These are phyloP conservation scores for Hypoxylon sp. DNA, from an alignment of 2,329 filamentous ascomycete genomes.

Conservation along the genomic window DNA sequence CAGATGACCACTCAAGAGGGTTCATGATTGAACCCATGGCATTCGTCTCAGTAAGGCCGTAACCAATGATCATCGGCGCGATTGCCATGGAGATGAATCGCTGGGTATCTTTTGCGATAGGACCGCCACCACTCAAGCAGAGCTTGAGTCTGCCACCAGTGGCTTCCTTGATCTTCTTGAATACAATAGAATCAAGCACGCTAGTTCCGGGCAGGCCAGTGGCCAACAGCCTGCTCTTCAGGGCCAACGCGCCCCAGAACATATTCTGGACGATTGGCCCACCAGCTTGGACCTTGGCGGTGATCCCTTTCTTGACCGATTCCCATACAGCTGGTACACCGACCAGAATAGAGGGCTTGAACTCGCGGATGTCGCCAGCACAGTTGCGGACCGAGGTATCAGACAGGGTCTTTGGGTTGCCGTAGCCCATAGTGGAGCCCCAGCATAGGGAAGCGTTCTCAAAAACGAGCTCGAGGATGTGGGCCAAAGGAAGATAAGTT, in stretches of 20 bases:
- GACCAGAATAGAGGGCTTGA: constrained; percentile 85
- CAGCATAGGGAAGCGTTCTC: constrained; percentile 87
- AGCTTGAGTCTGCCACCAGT: constrained; percentile 86
- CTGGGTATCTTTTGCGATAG: constrained; percentile 87
- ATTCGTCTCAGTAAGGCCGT: constrained; percentile 87
- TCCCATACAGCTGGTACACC: constrained; percentile 94
- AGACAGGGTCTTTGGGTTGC: constrained; percentile 87
- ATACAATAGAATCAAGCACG: constrained; percentile 83
- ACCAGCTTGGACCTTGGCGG: constrained; percentile 80
- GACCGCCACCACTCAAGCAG: constrained; percentile 88
- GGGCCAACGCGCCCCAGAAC: constrained; percentile 75
- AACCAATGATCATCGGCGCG: constrained; percentile 89
- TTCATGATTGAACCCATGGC: constrained; percentile 83
- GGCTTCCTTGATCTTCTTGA: constrained; percentile 92
- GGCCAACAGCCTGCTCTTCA: constrained; percentile 66
- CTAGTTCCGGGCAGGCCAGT: constrained; percentile 75
- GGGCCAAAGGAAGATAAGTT: constrained; percentile 87
- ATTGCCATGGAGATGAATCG: constrained; percentile 91
- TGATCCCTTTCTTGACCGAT: constrained; percentile 90
- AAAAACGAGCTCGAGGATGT: constrained; percentile 93
- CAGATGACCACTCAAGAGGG: constrained; percentile 82
- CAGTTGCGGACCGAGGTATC: constrained; percentile 87
- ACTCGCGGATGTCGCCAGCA: constrained; percentile 88
- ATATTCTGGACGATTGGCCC: constrained; percentile 78
- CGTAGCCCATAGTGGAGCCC: constrained; percentile 91